Evolutionary conservation across 495 filamentous ascomycete genomes (phyloP).

Genomic region (Tuber melanosporum): DNA sequence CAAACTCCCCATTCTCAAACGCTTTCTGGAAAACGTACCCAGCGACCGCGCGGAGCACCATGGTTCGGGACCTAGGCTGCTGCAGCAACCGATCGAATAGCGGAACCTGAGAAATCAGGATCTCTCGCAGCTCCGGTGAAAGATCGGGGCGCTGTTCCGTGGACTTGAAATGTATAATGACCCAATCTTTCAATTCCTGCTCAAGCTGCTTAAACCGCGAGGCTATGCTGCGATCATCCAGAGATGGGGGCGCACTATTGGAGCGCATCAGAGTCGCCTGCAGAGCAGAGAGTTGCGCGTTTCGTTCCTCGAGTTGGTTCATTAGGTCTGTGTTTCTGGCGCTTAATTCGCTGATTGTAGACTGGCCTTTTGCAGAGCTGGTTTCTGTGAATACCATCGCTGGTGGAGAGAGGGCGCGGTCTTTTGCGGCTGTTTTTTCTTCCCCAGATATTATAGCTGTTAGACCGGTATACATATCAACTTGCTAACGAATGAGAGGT

Average conservation of each 20-base stretch:
- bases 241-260: neutral
- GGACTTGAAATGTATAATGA: conserved; percentile 2
- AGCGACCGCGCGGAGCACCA: neutral
- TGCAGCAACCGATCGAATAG: conserved; percentile 1
- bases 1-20: neutral
- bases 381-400: neutral
- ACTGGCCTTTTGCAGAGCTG: neutral
- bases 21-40: neutral
- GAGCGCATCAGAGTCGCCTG: neutral
- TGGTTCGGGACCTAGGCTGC: neutral
- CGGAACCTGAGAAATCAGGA: neutral
- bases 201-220: conserved; percentile 6
- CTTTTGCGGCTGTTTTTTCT: neutral
- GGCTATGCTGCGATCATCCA: conserved; percentile 12
- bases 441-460: neutral
- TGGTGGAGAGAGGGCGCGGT: neutral
- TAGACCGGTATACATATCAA: too few species aligned
- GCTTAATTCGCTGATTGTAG: neutral
- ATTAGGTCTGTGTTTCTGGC: neutral
- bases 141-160: neutral
- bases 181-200: conserved; percentile 13
- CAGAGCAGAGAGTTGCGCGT: neutral
- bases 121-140: neutral
- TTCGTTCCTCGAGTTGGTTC: neutral
- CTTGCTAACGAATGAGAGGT: neutral